phyloP scores from a whole-genome alignment of 139 green algal species.

The Spirogloea muscicola region DNA sequence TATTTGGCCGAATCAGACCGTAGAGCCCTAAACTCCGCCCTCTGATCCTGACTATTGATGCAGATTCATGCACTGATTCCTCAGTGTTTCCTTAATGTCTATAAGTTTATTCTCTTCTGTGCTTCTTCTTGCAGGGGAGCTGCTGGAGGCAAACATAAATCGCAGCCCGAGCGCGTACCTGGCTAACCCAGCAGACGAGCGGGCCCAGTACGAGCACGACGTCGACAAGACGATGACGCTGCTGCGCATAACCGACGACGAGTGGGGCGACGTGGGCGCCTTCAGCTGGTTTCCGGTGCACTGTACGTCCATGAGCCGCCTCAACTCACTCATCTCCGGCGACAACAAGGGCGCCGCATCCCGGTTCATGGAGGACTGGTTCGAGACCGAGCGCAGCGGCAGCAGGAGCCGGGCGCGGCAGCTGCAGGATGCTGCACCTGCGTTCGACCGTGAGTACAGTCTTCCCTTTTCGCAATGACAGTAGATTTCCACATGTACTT shows the following conservation, averaged over 20 bases:
- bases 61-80: no score
- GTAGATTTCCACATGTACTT: no score
- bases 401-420: not conserved
- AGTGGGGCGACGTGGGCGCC: constrained; percentile 19
- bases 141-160: constrained; percentile 68
- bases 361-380: constrained; percentile 64
- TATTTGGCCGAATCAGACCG: no score
- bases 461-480: no score
- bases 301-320: constrained; percentile 86
- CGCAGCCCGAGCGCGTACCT: constrained; percentile 76
- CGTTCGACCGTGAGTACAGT: no score
- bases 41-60: no score
- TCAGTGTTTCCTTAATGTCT: not conserved
- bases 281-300: constrained; percentile 80
- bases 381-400: constrained; percentile 5
- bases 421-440: no score
- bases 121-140: constrained; percentile 7
- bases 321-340: constrained; percentile 71
- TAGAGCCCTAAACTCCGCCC: no score
- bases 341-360: constrained; percentile 82
- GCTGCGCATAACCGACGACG: constrained; percentile 50
- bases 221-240: constrained; percentile 69
- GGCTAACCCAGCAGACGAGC: constrained; percentile 67
- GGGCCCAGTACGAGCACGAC: constrained; percentile 59
- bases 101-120: constrained; percentile 17